A percentile compares a stretch with the other conserved stretches of the same genome.
Conservation (phyloP, 768 basidiomycete species). For the Agaricus bisporus region DNA sequence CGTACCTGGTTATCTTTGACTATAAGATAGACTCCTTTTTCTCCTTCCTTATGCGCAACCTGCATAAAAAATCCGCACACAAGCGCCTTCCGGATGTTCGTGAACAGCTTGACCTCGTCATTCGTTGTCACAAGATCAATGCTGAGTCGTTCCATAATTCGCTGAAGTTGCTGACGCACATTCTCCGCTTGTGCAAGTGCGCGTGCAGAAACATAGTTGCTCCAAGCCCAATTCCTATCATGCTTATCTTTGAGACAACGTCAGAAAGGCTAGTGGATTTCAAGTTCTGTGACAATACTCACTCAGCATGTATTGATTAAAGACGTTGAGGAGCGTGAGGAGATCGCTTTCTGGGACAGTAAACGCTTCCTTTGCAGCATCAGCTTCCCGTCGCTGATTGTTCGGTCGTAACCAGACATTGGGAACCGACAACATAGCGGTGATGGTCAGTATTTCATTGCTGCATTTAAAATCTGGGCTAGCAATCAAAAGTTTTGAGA, state of each 20-base stretch:
- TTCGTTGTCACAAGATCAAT: constrained; percentile 63
- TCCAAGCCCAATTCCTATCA: constrained; percentile 89
- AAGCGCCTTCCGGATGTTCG: constrained; percentile 74
- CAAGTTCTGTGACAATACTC: constrained; percentile 18
- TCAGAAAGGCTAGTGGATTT: background rate
- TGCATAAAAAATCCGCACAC: constrained; percentile 99
- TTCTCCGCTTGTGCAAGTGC: constrained; percentile 90
- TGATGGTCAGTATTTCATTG: constrained; percentile 91
- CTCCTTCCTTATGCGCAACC: constrained; percentile 90
- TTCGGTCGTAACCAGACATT: constrained; percentile 93
- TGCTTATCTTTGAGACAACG: constrained; percentile 45
- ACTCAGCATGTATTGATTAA: constrained; percentile 88
- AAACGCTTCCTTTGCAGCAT: constrained; percentile 82
- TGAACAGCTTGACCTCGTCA: constrained; percentile 67
- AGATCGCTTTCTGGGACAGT: constrained; percentile 95
- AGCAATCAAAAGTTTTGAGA: constrained; percentile 90
- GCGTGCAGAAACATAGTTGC: constrained; percentile 78
- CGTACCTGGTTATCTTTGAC: constrained; percentile 90
- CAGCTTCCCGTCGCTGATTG: constrained; percentile 84
- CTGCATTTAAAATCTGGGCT: constrained; percentile 96
- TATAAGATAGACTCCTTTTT: constrained; percentile 82
- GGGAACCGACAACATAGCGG: constrained; percentile 95
- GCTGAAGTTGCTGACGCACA: constrained; percentile 81
- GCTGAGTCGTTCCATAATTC: constrained; percentile 89
- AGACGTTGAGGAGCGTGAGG: constrained; percentile 89